These are phyloP conservation scores for Nitzschia putrida DNA, from an alignment of 108 stramenopile genomes.

Conservation along the genomic window DNA sequence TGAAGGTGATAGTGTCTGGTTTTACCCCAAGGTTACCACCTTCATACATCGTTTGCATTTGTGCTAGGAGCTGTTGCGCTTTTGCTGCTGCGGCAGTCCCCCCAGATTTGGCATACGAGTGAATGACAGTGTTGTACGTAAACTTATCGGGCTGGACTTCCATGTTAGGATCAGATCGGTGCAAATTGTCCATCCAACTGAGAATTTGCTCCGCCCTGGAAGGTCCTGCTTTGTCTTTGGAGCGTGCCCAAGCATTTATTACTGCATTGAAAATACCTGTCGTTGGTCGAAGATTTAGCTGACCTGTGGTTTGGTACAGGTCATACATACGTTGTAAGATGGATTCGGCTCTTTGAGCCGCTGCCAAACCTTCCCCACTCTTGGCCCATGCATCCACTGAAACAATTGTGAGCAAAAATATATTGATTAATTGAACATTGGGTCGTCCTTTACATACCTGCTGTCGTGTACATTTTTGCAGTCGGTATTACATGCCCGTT, in stretches of 20 bases:
- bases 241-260: slow-evolving; percentile 84
- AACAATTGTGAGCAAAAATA: background rate
- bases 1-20: slow-evolving; percentile 86
- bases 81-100: slow-evolving; percentile 69
- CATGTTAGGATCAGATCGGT: slow-evolving; percentile 43
- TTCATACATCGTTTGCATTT: slow-evolving; percentile 73
- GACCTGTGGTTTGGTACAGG: slow-evolving; percentile 56
- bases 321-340: slow-evolving; percentile 77
- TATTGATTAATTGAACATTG: background rate
- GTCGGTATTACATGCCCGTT: slow-evolving; percentile 63
- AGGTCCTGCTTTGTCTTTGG: slow-evolving; percentile 74
- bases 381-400: slow-evolving; percentile 87
- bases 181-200: slow-evolving; percentile 78
- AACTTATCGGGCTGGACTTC: slow-evolving; percentile 76
- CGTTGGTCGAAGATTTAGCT: slow-evolving; percentile 70
- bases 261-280: slow-evolving; percentile 86
- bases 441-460: slow-evolving; percentile 50
- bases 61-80: slow-evolving; percentile 71
- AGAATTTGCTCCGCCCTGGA: slow-evolving; percentile 80
- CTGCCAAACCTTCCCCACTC: slow-evolving; percentile 72
- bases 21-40: slow-evolving; percentile 67
- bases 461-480: slow-evolving; percentile 86
- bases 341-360: slow-evolving; percentile 77
- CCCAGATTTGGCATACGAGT: slow-evolving; percentile 63
- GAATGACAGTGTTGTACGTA: slow-evolving; percentile 80